Evolutionary conservation across 805 yeast species (phyloP).

Genomic region (Schwanniomyces sp.): DNA sequence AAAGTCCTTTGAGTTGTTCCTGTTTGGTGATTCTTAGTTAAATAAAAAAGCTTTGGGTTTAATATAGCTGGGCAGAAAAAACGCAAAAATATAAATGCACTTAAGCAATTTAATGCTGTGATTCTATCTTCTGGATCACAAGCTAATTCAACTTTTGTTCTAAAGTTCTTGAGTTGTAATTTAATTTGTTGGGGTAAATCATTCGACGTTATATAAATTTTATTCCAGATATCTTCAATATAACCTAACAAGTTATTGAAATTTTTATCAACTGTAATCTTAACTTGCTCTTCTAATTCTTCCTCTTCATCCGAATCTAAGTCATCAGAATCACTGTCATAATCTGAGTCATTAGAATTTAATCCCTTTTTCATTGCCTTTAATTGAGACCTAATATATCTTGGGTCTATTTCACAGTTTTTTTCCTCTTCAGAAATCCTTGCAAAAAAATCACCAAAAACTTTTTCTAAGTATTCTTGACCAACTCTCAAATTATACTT

Average conservation of each 20-base stretch:
- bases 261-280: slow-evolving; percentile 45
- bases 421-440: slow-evolving; percentile 49
- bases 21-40: slow-evolving; percentile 68
- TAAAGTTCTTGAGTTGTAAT: slow-evolving; percentile 57
- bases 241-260: slow-evolving; percentile 48
- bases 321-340: slow-evolving; percentile 15
- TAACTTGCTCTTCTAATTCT: slow-evolving; percentile 32
- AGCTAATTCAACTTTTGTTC: slow-evolving; percentile 63
- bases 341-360: slow-evolving; percentile 18
- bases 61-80: slow-evolving; percentile 77
- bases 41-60: slow-evolving; percentile 81
- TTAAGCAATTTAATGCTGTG: slow-evolving; percentile 66
- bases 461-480: slow-evolving; percentile 69
- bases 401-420: slow-evolving; percentile 83
- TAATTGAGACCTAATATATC: slow-evolving; percentile 44
- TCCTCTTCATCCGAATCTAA: slow-evolving; percentile 27
- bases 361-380: slow-evolving; percentile 24
- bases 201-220: slow-evolving; percentile 63
- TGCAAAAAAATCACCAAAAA: slow-evolving; percentile 68
- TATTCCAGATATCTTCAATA: slow-evolving; percentile 62
- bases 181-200: slow-evolving; percentile 74
- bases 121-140: slow-evolving; percentile 54
- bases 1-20: slow-evolving; percentile 74
- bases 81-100: slow-evolving; percentile 77
- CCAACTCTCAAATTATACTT: slow-evolving; percentile 75